These are phyloP conservation scores for Zasmidium angulare DNA, from an alignment of 2,329 filamentous ascomycete genomes.

Conservation along the genomic window DNA sequence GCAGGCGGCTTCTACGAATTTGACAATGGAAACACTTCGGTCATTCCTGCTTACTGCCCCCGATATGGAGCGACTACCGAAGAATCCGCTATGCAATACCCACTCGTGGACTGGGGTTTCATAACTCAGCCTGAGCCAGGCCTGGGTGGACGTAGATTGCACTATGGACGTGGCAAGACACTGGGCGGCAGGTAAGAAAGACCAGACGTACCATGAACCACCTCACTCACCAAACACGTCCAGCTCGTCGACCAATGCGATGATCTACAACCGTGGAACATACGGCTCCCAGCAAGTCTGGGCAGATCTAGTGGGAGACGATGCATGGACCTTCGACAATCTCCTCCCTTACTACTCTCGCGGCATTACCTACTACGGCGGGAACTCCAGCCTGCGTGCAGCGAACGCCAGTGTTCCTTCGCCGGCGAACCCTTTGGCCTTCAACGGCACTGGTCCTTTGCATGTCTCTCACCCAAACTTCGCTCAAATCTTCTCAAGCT, in stretches of 20 bases:
- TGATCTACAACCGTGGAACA: conserved; percentile 34
- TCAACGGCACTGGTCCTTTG: conserved; percentile 9
- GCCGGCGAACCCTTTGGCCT: conserved; percentile 6
- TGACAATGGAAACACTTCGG: conserved; percentile 23
- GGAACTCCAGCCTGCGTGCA: conserved; percentile 5
- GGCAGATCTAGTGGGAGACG: conserved; percentile 39
- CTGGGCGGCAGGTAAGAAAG: conserved; percentile 22
- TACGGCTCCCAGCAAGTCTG: conserved; percentile 35
- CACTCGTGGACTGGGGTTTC: conserved; percentile 19
- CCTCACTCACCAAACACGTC: too few relatives aligned
- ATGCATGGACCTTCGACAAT: conserved; percentile 33
- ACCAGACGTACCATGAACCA: too few relatives aligned
- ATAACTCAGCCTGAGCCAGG: conserved; percentile 11
- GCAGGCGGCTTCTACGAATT: conserved; percentile 27
- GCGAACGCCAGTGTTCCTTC: conserved; percentile 16
- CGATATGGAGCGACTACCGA: conserved; percentile 6
- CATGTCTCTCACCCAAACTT: conserved; percentile 15
- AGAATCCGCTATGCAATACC: conserved; percentile 14
- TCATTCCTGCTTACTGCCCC: conserved; percentile 25
- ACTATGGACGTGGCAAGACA: conserved; percentile 31
- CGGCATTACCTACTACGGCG: conserved; percentile 9
- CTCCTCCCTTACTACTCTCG: conserved; percentile 25
- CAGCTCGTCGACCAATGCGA: conserved; percentile 27
- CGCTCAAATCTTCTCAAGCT: conserved; percentile 16
- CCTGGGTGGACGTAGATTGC: conserved; percentile 9